These are phyloP conservation scores for Dipodascus geniculatus DNA, from an alignment of 805 yeast species.

Conservation along the genomic window DNA sequence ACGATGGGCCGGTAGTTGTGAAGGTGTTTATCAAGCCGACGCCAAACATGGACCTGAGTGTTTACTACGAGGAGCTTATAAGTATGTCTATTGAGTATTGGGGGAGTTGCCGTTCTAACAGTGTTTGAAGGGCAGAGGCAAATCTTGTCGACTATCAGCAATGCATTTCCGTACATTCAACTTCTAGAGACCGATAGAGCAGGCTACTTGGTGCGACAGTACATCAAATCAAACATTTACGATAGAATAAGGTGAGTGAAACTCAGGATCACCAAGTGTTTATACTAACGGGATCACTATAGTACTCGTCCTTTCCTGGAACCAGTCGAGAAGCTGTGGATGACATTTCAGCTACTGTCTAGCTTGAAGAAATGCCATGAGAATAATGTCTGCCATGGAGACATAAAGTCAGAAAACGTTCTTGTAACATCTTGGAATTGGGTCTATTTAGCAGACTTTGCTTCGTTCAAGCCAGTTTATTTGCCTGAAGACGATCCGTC, in stretches of 20 bases:
- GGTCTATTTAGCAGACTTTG: conserved; percentile 72
- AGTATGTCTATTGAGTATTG: conserved; percentile 18
- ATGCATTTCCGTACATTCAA: conserved; percentile 58
- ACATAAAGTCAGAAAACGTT: conserved; percentile 82
- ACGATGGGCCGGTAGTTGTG: conserved; percentile 60
- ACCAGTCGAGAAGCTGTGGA: conserved; percentile 70
- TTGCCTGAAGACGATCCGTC: conserved; percentile 91
- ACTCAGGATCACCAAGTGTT: background rate
- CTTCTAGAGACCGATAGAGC: conserved; percentile 85
- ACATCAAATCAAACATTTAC: conserved; percentile 66
- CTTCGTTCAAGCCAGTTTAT: conserved; percentile 70
- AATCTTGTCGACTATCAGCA: conserved; percentile 39
- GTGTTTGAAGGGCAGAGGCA: conserved; percentile 22
- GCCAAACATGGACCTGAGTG: conserved; percentile 19
- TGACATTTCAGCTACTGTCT: conserved; percentile 67
- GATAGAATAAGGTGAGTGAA: conserved; percentile 46
- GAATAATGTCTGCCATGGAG: conserved; percentile 66
- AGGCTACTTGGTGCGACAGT: conserved; percentile 78
- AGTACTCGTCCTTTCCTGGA: conserved; percentile 80
- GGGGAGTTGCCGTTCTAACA: conserved; percentile 5
- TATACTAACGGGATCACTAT: background rate
- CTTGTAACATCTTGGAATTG: conserved; percentile 84
- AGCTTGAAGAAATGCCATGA: conserved; percentile 54
- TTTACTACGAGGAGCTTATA: conserved; percentile 13
- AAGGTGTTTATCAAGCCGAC: conserved; percentile 75